These are phyloP conservation scores for Platanthera zijinensis DNA, from an alignment of 106 monocot genomes.

Conservation along the genomic window DNA sequence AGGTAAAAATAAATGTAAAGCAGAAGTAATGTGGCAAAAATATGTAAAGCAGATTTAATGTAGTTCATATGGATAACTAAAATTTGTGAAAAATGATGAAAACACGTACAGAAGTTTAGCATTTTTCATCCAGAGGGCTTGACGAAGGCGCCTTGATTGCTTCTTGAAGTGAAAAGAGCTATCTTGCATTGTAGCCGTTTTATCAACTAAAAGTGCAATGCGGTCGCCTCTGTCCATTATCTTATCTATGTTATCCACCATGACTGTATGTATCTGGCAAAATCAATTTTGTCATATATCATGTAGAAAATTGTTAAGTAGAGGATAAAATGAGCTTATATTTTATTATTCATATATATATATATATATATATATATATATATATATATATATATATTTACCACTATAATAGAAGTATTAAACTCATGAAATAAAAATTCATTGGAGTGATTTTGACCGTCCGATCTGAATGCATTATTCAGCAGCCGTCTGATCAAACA, in stretches of 20 bases:
- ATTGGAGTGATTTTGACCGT: too few species aligned
- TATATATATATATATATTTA: too few species aligned
- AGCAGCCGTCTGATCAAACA: too few species aligned
- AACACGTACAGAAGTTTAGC: constrained; percentile 85
- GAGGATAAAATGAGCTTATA: too few species aligned
- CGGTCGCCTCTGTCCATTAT: constrained; percentile 93
- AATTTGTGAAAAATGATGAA: not conserved
- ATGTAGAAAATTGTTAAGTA: too few species aligned
- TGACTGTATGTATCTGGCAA: constrained; percentile 81
- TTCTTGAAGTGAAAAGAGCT: constrained; percentile 81
- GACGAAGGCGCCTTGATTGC: constrained; percentile 78
- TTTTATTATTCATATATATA: too few species aligned
- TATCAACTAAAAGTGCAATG: constrained; percentile 89
- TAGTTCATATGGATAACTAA: not conserved
- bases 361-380: too few species aligned
- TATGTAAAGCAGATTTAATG: not conserved
- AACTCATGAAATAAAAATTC: too few species aligned
- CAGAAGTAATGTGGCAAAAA: not conserved
- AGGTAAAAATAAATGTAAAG: not conserved
- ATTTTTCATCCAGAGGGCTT: constrained; percentile 93
- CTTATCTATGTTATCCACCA: constrained; percentile 98
- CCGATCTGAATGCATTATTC: too few species aligned
- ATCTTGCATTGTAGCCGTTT: constrained; percentile 98
- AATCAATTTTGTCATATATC: constrained; percentile 5
- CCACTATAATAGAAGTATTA: too few species aligned